Evolutionary conservation across 23 red algal genomes (phyloP).

Genomic region (Gracilariopsis chorda): DNA sequence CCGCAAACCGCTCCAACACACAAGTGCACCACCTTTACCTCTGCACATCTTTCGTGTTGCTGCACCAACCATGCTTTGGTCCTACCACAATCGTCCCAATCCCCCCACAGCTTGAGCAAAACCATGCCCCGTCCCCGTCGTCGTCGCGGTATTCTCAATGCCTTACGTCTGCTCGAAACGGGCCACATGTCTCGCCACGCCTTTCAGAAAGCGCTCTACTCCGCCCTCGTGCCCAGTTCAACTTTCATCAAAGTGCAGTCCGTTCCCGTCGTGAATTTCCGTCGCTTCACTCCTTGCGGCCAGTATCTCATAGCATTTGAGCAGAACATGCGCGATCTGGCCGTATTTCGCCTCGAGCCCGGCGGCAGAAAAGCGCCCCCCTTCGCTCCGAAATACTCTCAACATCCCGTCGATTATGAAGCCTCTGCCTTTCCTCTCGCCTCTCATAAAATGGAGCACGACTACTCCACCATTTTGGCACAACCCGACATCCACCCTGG

Average conservation of each 20-base stretch:
- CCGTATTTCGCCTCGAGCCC: conserved; percentile 48
- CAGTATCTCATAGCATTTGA: conserved; percentile 68
- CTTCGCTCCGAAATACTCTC: neutral
- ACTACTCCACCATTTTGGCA: no score
- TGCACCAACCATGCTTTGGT: no score
- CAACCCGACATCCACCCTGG: no score
- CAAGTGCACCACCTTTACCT: no score
- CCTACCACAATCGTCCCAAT: no score
- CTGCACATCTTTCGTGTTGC: no score
- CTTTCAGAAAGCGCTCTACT: conserved; percentile 13
- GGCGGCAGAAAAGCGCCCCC: conserved; percentile 10
- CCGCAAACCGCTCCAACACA: no score
- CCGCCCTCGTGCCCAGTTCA: conserved; percentile 29
- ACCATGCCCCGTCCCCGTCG: neutral
- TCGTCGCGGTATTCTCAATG: neutral
- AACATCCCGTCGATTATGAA: neutral
- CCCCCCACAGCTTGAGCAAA: no score
- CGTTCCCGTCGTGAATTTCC: conserved; percentile 54
- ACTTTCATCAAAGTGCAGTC: conserved; percentile 27
- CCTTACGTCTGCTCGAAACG: neutral
- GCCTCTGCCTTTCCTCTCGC: neutral
- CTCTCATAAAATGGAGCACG: no score
- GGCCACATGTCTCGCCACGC: neutral
- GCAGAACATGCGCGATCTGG: conserved; percentile 4
- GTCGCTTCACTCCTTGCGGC: conserved; percentile 82